Conservation (phyloP, 768 basidiomycete genomes). For the Sarcodon aspratus region DNA sequence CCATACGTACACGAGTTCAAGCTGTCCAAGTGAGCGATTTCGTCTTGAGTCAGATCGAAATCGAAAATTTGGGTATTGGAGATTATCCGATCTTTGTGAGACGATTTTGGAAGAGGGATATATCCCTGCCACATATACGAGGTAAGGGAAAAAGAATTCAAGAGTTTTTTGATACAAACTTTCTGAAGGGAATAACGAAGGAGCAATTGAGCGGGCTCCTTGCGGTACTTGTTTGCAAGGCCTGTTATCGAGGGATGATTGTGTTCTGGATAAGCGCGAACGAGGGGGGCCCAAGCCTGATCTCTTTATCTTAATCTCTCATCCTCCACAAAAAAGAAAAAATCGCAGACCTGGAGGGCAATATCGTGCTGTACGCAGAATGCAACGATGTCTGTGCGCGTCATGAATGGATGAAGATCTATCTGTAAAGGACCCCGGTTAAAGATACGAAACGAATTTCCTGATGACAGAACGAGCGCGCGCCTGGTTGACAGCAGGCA, state of each 20-base stretch:
- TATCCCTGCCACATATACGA: slow-evolving; percentile 33
- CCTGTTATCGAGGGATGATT: slow-evolving; percentile 37
- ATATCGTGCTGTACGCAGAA: slow-evolving; percentile 48
- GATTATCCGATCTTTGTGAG: slow-evolving; percentile 37
- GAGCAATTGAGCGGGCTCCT: slow-evolving; percentile 46
- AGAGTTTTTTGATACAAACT: slow-evolving; percentile 22
- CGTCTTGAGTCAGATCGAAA: slow-evolving; percentile 40
- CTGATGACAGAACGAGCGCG: slow-evolving; percentile 1
- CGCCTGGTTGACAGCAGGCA: slow-evolving; percentile 56
- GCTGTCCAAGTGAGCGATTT: slow-evolving; percentile 37
- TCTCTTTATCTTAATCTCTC: no score
- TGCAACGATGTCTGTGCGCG: slow-evolving; percentile 45
- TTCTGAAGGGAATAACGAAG: slow-evolving; percentile 75
- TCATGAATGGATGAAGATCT: slow-evolving; percentile 63
- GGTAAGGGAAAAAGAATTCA: not conserved
- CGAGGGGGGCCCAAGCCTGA: slow-evolving; percentile 68
- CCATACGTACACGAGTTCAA: slow-evolving; percentile 39
- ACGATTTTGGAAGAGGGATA: slow-evolving; percentile 57
- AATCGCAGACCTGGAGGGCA: slow-evolving; percentile 40
- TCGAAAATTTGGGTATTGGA: slow-evolving; percentile 54
- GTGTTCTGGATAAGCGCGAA: slow-evolving; percentile 48
- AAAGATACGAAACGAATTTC: not conserved
- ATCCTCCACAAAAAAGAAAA: not conserved
- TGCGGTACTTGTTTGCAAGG: slow-evolving; percentile 43
- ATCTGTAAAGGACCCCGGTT: slow-evolving; percentile 19